Evolutionary conservation across 441 rosid genomes (phyloP), one percentile per base, ranked within the genome.

Genomic region (Eugenia klotzschiana): DNA sequence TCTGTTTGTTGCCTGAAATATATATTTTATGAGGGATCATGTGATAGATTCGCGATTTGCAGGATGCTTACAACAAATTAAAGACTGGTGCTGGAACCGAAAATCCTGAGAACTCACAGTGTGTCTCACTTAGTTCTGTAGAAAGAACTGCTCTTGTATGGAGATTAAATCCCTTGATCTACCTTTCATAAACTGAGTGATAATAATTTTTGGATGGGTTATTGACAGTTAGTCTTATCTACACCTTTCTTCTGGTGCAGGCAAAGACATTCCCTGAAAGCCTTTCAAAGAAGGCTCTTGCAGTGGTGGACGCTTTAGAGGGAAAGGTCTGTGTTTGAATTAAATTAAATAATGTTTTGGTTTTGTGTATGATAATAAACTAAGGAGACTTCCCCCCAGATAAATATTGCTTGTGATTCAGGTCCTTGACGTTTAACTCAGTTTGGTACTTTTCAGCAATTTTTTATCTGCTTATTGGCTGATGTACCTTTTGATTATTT

Each of bases 11-110:
- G 40, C 79, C 22, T 64, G 77, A 64, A 64, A 33, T 33, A 33
- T 57, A 10, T 60, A 41, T 80, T 54, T 43, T 22, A 2, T 46
- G 56, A 80, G 82, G 82, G 86, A 80, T 72, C 77, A 14, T 57
- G 86, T 89, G 84, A 86, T 84, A 64, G 83, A 33, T 77, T 87
- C 29, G 27, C 87, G 84, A 54, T 37, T 73, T 83, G 79, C 88
- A 97, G 99, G 97, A 94, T 79, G 84, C 85, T 85, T 93, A 89
- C 91, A 91, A 93, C 91, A 95, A 92, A 91, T 81, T 97, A 91
- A 95, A 92, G 92, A 94, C 88, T 88, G 98, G 99, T 85, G 83
- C 86, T 77, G 93, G 93, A 88, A 93, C 88, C 79, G 96, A 88
- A 87, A 95, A 93, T 54, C 89, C 94, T 82, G 90, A 89, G 88